phyloP scores from a whole-genome alignment of 306 rosid genomes.

The Erythrophleum fordii region DNA sequence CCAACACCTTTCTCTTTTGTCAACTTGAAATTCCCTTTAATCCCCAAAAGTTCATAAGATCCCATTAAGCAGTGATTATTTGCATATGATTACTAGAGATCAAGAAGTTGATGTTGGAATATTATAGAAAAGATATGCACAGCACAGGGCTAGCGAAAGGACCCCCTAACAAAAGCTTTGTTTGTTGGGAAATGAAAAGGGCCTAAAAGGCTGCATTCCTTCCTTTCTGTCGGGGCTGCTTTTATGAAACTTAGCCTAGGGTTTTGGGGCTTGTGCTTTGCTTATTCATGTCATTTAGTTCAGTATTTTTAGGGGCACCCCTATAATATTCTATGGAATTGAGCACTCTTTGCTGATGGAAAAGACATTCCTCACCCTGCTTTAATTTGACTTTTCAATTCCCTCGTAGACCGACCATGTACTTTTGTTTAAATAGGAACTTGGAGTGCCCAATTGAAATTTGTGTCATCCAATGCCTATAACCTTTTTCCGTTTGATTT shows the following conservation, averaged over 20 bases:
- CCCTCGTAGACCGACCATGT: conserved; percentile 14
- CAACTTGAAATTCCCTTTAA: conserved; percentile 39
- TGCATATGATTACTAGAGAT: conserved; percentile 46
- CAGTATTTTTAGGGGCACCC: conserved; percentile 22
- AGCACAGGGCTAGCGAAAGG: conserved; percentile 12
- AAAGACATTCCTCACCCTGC: conserved; percentile 52
- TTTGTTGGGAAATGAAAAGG: conserved; percentile 74
- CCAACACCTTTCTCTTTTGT: conserved; percentile 9
- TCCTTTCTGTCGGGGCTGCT: conserved; percentile 84
- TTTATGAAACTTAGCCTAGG: conserved; percentile 57
- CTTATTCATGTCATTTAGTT: conserved; percentile 49
- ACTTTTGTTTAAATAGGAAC: conserved; percentile 33
- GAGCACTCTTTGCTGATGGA: conserved; percentile 44
- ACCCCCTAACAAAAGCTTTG: conserved; percentile 53
- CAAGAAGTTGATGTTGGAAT: conserved; percentile 30
- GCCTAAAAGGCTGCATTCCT: conserved; percentile 72
- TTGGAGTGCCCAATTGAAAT: conserved; percentile 48
- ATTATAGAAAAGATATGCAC: conserved; percentile 36
- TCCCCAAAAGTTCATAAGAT: conserved; percentile 33
- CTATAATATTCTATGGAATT: conserved; percentile 34
- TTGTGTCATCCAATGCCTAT: conserved; percentile 35
- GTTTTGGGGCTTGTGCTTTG: conserved; percentile 58
- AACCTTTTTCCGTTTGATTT: conserved; percentile 3
- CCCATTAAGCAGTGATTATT: conserved; percentile 48
- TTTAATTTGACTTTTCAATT: conserved; percentile 44